Evolutionary conservation across 2,329 filamentous ascomycete genomes (phyloP), one percentile per base, ranked within the genome.

Genomic region (Monilinia fructigena): DNA sequence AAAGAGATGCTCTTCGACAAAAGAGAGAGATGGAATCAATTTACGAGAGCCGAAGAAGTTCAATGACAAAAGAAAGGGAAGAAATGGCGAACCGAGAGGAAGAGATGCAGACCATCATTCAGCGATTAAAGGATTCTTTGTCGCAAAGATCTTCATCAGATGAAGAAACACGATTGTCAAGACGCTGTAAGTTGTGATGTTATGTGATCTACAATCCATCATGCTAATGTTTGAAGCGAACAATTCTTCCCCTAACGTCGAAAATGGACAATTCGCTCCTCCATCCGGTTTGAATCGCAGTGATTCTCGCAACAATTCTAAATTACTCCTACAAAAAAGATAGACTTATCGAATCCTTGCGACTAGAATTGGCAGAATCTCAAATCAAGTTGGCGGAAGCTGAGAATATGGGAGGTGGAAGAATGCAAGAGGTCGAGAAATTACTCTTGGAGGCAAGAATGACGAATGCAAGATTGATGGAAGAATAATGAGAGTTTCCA

Each of bases 401-500:
- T 65, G 93, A 98, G 79, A 97, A 97, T 77, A 88, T 91, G 78
- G 94, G 93, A 63, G 94, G 93, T 63, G 93, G 92, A 55, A 88
- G 91, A 38, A 81, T 97, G 75, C 90, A 92, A 71, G 92, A 97
- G 78, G 85, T 98, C n/a, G 93, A 98, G 79, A 89, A 90, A 73
- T 86, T 91, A 70, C 85, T 98, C 63, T 88, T 97, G 79, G 94
- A 98, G 76, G 89, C 92, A 50, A 92, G 93, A 74, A 95, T 98
- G 90, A 90, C 93, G 72, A 99, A 98, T 76, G 95, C 95, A 66
- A 87, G 93, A 55, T 82, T 99, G 70, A 95, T 97, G 91, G 95
- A 99, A 79, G 95, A 99, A 99, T 78, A 98, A 98, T 75, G 95
- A 99, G 79, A 96, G 93, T 79, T 99, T 97, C 79, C 94, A 98